Conservation (phyloP, 805 yeast species). For the Nakazawaea populi region DNA sequence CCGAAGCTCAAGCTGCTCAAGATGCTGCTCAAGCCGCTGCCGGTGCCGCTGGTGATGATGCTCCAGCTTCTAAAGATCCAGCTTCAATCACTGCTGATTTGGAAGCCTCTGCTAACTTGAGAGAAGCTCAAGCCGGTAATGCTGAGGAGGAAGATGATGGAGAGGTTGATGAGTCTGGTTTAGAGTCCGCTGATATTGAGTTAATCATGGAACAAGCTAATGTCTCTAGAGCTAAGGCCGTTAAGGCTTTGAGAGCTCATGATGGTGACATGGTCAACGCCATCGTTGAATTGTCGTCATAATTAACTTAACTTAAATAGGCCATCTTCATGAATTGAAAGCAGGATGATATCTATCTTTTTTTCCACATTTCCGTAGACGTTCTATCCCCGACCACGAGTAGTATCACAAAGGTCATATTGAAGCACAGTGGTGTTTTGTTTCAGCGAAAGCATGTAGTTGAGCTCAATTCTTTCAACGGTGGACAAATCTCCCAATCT, state of each 20-base stretch:
- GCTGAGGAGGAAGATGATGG: constrained; percentile 60
- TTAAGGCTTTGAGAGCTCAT: constrained; percentile 81
- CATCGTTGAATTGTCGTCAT: constrained; percentile 66
- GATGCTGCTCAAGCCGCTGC: constrained; percentile 50
- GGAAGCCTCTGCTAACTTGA: constrained; percentile 55
- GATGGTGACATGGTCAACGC: constrained; percentile 95
- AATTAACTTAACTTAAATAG: background rate
- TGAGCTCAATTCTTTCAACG: no score
- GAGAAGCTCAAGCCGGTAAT: constrained; percentile 26
- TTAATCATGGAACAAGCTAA: constrained; percentile 89
- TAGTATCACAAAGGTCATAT: no score
- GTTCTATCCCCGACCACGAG: no score
- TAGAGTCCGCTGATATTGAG: constrained; percentile 75
- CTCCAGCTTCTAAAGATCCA: constrained; percentile 50
- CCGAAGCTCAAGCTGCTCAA: constrained; percentile 78
- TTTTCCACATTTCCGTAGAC: no score
- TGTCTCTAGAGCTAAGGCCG: constrained; percentile 85
- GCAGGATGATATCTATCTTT: no score
- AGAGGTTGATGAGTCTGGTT: constrained; percentile 80
- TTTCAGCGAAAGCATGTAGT: no score
- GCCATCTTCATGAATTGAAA: no score
- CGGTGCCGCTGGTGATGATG: constrained; percentile 25
- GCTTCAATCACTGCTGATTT: constrained; percentile 80
- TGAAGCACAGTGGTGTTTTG: no score
- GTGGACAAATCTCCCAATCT: no score